Evolutionary conservation across 371 early-diverging fungal species (phyloP).

Genomic region (Vairimorpha necatrix): DNA sequence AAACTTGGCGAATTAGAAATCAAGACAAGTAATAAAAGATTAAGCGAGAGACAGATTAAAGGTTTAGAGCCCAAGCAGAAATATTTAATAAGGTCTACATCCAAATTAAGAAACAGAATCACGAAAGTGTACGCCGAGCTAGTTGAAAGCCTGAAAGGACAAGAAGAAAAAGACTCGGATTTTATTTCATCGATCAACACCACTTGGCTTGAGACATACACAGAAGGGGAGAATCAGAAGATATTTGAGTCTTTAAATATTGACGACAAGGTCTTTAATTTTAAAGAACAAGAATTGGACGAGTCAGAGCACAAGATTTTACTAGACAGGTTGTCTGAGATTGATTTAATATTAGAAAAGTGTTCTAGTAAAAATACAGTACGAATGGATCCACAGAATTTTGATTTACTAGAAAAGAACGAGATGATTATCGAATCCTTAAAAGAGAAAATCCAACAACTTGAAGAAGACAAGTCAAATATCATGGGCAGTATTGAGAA

Average conservation of each 20-base stretch:
- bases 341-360: background rate
- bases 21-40: constrained; percentile 57
- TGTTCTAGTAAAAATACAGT: background rate
- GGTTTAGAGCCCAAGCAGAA: constrained; percentile 45
- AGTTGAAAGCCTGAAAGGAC: constrained; percentile 68
- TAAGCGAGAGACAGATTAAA: constrained; percentile 38
- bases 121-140: constrained; percentile 66
- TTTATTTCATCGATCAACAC: background rate
- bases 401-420: constrained; percentile 64
- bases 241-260: background rate
- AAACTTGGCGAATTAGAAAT: constrained; percentile 49
- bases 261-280: background rate
- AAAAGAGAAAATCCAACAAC: constrained; percentile 58
- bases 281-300: background rate
- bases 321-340: background rate
- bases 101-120: constrained; percentile 24
- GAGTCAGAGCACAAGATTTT: background rate
- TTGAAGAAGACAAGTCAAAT: constrained; percentile 62
- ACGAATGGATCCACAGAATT: constrained; percentile 62
- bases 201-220: background rate
- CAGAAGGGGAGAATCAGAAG: background rate
- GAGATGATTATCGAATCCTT: constrained; percentile 53
- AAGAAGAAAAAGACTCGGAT: background rate
- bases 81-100: constrained; percentile 30
- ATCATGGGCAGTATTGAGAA: constrained; percentile 56